Percentiles rank a stretch among this genome's conserved stretches.
Evolutionary conservation across 2,329 filamentous ascomycete genomes (phyloP).

Genomic region (Pleoardoris graminearum): DNA sequence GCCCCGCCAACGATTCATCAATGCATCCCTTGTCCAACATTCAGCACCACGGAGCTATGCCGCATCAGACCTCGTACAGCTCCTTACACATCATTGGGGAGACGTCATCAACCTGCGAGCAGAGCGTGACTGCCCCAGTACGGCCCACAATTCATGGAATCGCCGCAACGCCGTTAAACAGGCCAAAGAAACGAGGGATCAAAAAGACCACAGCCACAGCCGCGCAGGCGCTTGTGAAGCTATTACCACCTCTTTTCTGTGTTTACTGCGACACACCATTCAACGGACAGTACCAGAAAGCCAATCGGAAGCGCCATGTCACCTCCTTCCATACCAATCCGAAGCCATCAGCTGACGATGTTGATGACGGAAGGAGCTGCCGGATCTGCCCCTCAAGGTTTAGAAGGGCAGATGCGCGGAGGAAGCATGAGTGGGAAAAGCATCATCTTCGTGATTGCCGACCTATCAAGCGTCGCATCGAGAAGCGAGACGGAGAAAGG

Average conservation of each 20-base stretch:
- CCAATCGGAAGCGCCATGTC: neutral
- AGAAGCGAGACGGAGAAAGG: neutral
- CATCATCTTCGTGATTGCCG: neutral
- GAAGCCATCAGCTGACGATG: neutral
- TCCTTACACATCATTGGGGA: neutral
- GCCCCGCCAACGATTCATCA: neutral
- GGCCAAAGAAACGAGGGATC: neutral
- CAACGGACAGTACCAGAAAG: constrained; percentile 2
- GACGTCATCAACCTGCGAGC: neutral
- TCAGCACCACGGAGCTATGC: neutral
- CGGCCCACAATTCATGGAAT: neutral
- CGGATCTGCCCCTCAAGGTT: neutral
- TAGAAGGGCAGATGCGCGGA: neutral
- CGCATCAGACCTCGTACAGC: neutral
- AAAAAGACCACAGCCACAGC: neutral
- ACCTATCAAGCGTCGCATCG: neutral
- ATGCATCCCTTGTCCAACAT: neutral
- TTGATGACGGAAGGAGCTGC: neutral
- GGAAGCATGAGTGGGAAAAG: constrained; percentile 4
- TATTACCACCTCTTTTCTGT: neutral
- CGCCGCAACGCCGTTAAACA: neutral
- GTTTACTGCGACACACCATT: neutral
- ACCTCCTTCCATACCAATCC: neutral
- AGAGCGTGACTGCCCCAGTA: neutral
- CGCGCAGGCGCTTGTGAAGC: neutral